Base-by-base conservation (phyloP, 2,329 filamentous ascomycete species). In the Aspergillus quadricinctus region DNA sequence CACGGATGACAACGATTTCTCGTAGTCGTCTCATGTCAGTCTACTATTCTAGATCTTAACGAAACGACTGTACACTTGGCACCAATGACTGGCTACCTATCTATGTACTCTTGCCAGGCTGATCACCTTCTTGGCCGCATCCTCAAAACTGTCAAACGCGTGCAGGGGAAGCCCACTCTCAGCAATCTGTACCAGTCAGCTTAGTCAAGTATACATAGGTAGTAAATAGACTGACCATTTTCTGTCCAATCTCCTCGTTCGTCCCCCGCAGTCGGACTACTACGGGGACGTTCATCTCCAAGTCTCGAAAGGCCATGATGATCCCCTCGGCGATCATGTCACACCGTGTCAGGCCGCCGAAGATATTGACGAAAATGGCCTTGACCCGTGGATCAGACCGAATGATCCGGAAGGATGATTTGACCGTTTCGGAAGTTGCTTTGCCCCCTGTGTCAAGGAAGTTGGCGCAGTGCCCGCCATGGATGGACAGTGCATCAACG, bases 381-480 rank as follows among this genome's bases (percentile, higher is more conserved):
- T 84, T 86, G 7, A 95, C 89, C 29, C 89, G 79, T 2, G 80
- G 73, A 64, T 96, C 91, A 4, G 80, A 77, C 48, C 91, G 77
- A 19, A 96, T 84, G 11, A 92, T 81, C 55, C 86, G 81, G 69
- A 96, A 94, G 1, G 85, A 87, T 55, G 84, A 84, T 68, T 88
- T 86, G 63, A 96, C 90, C 0, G 91, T 96, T 61, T 88, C 85
- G 29, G 84, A 83, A 0, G 91, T 96, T 0, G 92, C 92, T 71
- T 95, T 94, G 37, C 92, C 92, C 28, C 92, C 92, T 0, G 90
- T 95, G 70, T 96, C 92, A 54, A 96, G 80, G 71, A 96, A 96
- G 66, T 96, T 96, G 10, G 90, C 85, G 25, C 87, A 87, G 35
- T 79, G 74, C 1, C 89, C 89, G 8, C 87, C 87, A 54, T 84